phyloP scores from a whole-genome alignment of 164 flowering plant genomes.

The Chloranthus sessilifolius region DNA sequence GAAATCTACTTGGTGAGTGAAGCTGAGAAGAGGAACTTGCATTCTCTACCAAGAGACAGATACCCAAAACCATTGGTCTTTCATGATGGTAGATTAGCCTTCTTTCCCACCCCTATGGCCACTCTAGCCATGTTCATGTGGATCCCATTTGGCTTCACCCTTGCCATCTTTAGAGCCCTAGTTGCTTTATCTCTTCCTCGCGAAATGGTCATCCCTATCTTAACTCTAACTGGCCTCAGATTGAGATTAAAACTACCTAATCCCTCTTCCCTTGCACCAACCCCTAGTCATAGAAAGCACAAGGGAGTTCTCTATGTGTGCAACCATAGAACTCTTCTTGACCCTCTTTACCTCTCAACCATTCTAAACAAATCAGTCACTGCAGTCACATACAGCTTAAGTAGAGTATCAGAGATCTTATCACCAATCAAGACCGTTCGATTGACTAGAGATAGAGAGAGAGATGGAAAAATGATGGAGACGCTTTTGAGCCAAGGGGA shows the following conservation, averaged over 20 bases:
- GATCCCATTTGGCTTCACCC: conserved; percentile 45
- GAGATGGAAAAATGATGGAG: conserved; percentile 25
- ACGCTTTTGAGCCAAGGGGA: conserved; percentile 25
- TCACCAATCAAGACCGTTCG: conserved; percentile 31
- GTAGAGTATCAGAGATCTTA: conserved; percentile 22
- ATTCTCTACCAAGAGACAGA: conserved; percentile 33
- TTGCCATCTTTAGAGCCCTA: conserved; percentile 23
- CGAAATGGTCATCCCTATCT: conserved; percentile 11
- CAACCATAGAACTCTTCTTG: conserved; percentile 54
- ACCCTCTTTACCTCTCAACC: conserved; percentile 28
- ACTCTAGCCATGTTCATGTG: conserved; percentile 43
- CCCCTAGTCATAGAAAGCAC: not conserved
- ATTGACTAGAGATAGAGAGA: conserved; percentile 25
- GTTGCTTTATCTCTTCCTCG: conserved; percentile 23
- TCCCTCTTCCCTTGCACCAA: not conserved
- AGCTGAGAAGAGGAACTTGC: conserved; percentile 28
- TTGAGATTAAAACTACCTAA: conserved; percentile 5
- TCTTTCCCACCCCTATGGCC: conserved; percentile 36
- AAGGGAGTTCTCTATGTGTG: conserved; percentile 43
- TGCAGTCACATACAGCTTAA: conserved; percentile 28
- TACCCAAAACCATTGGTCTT: conserved; percentile 55
- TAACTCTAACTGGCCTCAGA: conserved; percentile 22
- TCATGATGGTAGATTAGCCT: conserved; percentile 65
- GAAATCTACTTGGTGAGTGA: conserved; percentile 33
- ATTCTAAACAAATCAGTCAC: conserved; percentile 15